phyloP scores from a whole-genome alignment of 2,329 filamentous ascomycete species.

The Calonectria fujianensis region DNA sequence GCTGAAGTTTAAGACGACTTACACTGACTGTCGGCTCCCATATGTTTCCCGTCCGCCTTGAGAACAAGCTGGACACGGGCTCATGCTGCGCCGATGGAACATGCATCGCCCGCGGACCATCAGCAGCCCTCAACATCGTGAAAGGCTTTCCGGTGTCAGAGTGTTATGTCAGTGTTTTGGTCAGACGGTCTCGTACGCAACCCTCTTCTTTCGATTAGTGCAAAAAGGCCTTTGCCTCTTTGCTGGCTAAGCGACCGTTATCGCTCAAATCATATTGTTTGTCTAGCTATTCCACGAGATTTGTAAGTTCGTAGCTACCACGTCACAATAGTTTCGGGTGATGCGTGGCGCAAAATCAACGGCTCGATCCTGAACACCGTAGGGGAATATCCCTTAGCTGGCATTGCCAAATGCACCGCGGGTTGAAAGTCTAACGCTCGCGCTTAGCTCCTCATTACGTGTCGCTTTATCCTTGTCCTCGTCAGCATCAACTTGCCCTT shows the following conservation, averaged over 20 bases:
- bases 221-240: slow-evolving; percentile 3
- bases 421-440: slow-evolving; percentile 4
- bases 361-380: not conserved
- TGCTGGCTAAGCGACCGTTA: not conserved
- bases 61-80: not conserved
- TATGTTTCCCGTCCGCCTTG: slow-evolving; percentile 1
- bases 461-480: slow-evolving; percentile 4
- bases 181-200: slow-evolving; percentile 22
- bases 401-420: not conserved
- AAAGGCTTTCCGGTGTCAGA: slow-evolving; percentile 7
- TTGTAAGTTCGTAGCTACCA: slow-evolving; percentile 1
- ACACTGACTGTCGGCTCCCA: slow-evolving; percentile 12
- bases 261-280: not conserved
- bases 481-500: slow-evolving; percentile 16
- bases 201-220: slow-evolving; percentile 2
- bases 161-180: slow-evolving; percentile 30
- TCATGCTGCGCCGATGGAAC: not conserved
- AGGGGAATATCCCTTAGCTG: not conserved
- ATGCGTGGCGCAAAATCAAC: slow-evolving; percentile 16
- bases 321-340: slow-evolving; percentile 3
- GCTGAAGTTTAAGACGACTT: slow-evolving; percentile 31
- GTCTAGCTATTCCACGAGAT: not conserved
- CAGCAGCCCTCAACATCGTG: slow-evolving; percentile 5
- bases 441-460: not conserved
- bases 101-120: not conserved